Conservation (phyloP, 768 basidiomycete species). For the Hortiboletus flavorubellus region DNA sequence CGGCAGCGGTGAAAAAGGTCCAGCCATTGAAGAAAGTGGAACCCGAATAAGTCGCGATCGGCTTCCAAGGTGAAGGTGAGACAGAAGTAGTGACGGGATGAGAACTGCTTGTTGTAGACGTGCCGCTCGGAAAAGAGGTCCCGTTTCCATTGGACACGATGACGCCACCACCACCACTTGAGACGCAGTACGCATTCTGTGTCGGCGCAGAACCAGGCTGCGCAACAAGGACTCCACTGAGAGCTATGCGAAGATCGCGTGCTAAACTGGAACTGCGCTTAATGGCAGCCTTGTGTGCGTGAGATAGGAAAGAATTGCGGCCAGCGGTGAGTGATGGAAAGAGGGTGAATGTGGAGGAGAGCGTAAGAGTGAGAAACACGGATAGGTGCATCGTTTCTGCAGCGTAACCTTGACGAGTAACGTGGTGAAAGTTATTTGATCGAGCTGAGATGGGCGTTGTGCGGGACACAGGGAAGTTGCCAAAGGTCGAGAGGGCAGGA, state of each 20-base stretch:
- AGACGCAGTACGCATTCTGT: conserved; percentile 38
- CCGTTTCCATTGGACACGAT: conserved; percentile 17
- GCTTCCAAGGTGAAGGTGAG: conserved; percentile 54
- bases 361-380: conserved; percentile 30
- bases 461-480: neutral
- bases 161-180: conserved; percentile 18
- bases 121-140: conserved; percentile 23
- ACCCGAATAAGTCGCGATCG: conserved; percentile 59
- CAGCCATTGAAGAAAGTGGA: conserved; percentile 79
- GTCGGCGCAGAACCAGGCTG: conserved; percentile 32
- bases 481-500: neutral
- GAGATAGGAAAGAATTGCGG: conserved; percentile 35
- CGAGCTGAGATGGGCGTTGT: neutral
- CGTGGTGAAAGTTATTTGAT: neutral
- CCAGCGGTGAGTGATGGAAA: conserved; percentile 22
- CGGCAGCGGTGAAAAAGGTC: conserved; percentile 62
- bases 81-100: conserved; percentile 20
- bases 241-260: conserved; percentile 64
- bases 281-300: conserved; percentile 52
- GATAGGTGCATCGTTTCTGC: conserved; percentile 25
- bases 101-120: conserved; percentile 20
- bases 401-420: conserved; percentile 1
- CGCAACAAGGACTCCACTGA: conserved; percentile 49
- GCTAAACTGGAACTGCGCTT: conserved; percentile 61
- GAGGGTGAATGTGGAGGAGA: conserved; percentile 29